Conservation (phyloP, 2,329 filamentous ascomycete genomes). For the Pseudogymnoascus sp. region DNA sequence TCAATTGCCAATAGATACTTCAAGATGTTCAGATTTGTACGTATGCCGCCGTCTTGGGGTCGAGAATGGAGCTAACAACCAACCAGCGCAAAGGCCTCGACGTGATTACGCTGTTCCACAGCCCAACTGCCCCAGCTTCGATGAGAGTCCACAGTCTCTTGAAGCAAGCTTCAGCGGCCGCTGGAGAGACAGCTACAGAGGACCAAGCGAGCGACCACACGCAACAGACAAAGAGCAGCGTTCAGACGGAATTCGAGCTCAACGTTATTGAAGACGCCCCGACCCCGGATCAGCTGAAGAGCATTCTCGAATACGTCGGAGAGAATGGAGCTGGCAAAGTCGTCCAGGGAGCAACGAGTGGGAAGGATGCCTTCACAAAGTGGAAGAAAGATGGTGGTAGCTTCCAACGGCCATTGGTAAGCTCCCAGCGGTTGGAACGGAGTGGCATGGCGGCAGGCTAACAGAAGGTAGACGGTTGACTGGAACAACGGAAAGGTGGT, state of each 20-base stretch:
- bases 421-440: conserved; percentile 31
- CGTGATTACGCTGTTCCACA: conserved; percentile 94
- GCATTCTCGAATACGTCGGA: conserved; percentile 77
- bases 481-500: conserved; percentile 87
- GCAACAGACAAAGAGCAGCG: conserved; percentile 46
- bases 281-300: conserved; percentile 75
- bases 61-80: neutral
- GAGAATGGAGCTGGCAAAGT: conserved; percentile 54
- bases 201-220: conserved; percentile 67
- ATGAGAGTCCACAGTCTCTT: conserved; percentile 67
- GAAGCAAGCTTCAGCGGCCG: conserved; percentile 70
- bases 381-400: conserved; percentile 62
- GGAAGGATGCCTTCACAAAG: conserved; percentile 72
- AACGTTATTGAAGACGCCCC: conserved; percentile 75
- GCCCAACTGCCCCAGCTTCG: conserved; percentile 66
- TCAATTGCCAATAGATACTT: conserved; percentile 5
- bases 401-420: conserved; percentile 73
- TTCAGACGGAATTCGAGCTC: conserved; percentile 74
- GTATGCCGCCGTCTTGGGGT: conserved; percentile 12
- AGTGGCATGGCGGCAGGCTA: conserved; percentile 20
- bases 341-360: conserved; percentile 66
- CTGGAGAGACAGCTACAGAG: conserved; percentile 60
- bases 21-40: conserved; percentile 34
- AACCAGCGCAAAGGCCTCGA: conserved; percentile 71
- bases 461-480: conserved; percentile 59